Evolutionary conservation across 2,329 filamentous ascomycete species (phyloP).

Genomic region (Cordyceps tenuipes): DNA sequence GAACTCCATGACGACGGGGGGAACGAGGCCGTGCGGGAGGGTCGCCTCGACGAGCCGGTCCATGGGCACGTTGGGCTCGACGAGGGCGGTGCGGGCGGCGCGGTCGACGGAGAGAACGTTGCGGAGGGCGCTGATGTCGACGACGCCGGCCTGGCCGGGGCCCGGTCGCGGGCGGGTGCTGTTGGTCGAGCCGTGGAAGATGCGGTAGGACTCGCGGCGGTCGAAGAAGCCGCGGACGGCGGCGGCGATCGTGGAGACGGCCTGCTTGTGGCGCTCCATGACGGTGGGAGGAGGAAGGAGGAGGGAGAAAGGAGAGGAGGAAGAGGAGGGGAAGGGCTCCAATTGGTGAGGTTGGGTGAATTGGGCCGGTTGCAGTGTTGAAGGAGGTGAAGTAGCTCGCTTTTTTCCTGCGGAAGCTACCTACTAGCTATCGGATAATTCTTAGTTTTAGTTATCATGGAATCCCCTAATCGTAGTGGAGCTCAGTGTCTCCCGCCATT

Average conservation of each 20-base stretch:
- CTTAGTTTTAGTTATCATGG: no score
- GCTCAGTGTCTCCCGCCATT: no score
- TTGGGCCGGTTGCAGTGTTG: no score
- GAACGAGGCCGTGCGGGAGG: slow-evolving; percentile 55
- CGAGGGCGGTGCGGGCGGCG: slow-evolving; percentile 48
- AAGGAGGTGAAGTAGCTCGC: no score
- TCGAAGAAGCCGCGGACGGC: slow-evolving; percentile 41
- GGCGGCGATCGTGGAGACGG: slow-evolving; percentile 39
- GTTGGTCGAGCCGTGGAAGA: slow-evolving; percentile 72
- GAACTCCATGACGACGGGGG: slow-evolving; percentile 69
- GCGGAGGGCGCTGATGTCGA: slow-evolving; percentile 59
- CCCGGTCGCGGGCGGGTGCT: slow-evolving; percentile 48
- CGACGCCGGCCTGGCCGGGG: slow-evolving; percentile 22
- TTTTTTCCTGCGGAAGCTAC: no score
- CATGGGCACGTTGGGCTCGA: slow-evolving; percentile 72
- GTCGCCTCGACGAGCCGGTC: slow-evolving; percentile 60
- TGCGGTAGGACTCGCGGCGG: slow-evolving; percentile 54
- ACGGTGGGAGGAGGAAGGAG: not conserved
- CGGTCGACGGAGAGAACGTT: slow-evolving; percentile 57
- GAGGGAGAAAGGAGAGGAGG: no score
- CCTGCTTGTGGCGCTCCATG: slow-evolving; percentile 45
- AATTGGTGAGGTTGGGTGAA: no score
- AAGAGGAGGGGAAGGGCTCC: no score
- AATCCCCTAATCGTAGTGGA: no score
- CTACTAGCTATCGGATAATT: no score